Base-by-base conservation (phyloP, 148 eudicot species). In the Vaccinium corymbosum region DNA sequence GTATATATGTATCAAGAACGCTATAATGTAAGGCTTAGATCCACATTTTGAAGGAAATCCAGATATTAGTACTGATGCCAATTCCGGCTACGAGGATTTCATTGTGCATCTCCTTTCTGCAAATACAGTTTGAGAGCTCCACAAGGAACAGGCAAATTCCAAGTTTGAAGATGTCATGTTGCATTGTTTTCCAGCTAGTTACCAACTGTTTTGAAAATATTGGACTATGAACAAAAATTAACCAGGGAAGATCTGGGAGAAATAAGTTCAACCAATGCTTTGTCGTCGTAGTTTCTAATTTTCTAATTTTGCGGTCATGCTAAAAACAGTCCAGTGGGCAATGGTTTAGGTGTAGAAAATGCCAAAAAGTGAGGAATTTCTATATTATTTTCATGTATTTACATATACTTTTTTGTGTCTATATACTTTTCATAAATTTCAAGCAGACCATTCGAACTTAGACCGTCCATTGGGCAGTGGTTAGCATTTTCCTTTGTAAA, bases 41-140 rank as follows among this genome's bases (percentile, higher is more conserved):
- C 19, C 35, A 71, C 48, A 29, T 50, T 72, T 51, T 82, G 77
- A 82, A 51, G 84, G 51, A 82, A 82, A 51, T 32, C 50, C 51
- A 51, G 64, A 4, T 48, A n/a, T 52, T 29, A 14, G 27, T 53
- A 8, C 16, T 6, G 55, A 27, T 78, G 64, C 20, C 9, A 14
- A 38, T 73, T 38, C 11, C 1, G 35, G 16, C 46, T 11, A 70
- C 17, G 16, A 29, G 42, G 17, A 27, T 32, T 15, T 9, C 38
- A 29, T 15, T 27, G 32, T 52, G 11, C 22, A 19, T 19, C 17
- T 52, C 35, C 5, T 12, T 15, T 1, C 42, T 27, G 32, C 46
- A 78, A 78, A 35, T 17, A 53, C 56, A 20, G 56, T 7, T 35
- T 8, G 6, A 29, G 9, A 53, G 62, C 62, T 16, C 81, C 64